Percentiles rank a stretch among this genome's conserved stretches.
Conservation (phyloP, 371 early-diverging fungal genomes). For the Edhazardia aedis region DNA sequence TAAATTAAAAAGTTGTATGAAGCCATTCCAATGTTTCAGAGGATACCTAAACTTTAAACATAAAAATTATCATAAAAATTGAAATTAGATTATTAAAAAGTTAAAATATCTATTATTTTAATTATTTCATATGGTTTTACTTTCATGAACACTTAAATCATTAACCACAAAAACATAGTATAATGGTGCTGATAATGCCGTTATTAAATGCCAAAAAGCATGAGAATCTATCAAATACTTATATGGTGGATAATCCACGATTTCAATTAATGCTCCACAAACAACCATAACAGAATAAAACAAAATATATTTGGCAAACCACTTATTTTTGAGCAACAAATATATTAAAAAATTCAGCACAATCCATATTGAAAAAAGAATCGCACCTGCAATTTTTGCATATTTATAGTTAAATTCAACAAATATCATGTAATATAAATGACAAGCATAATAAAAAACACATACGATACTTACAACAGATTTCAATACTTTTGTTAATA, state of each 20-base stretch:
- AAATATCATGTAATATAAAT: conserved; percentile 25
- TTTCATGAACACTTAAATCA: no score
- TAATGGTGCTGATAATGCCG: no score
- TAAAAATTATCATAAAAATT: no score
- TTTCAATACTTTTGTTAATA: neutral
- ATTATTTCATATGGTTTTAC: no score
- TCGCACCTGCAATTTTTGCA: conserved; percentile 19
- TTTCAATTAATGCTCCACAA: conserved; percentile 22
- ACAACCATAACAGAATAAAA: conserved; percentile 14
- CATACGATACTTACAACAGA: neutral
- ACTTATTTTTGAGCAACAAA: conserved; percentile 2
- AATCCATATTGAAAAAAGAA: conserved; percentile 11
- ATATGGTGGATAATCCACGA: conserved; percentile 27
- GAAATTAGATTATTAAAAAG: no score
- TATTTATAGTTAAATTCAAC: conserved; percentile 32
- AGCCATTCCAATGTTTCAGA: no score
- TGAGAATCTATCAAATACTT: conserved; percentile 34
- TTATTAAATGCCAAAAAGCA: conserved; percentile 30
- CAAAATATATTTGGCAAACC: conserved; percentile 8
- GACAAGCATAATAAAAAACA: conserved; percentile 19
- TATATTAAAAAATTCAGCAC: conserved; percentile 8
- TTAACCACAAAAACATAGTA: no score
- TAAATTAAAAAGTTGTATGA: no score
- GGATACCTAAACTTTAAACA: no score
- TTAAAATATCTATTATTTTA: no score